Evolutionary conservation across 805 yeast genomes (phyloP).

Genomic region (Candida koratica): DNA sequence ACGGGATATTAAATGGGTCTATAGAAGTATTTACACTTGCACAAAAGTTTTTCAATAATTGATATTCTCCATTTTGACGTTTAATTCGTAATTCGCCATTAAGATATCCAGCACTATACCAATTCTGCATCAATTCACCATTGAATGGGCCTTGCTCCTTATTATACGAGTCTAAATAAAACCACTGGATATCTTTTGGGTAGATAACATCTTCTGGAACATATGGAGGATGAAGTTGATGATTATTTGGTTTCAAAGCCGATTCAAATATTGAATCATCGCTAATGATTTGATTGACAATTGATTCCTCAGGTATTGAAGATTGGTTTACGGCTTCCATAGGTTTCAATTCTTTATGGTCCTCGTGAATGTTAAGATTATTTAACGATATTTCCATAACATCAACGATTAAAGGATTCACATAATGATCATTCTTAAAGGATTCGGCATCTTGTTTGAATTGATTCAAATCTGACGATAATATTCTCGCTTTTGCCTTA

Average conservation of each 20-base stretch:
- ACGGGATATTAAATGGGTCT: constrained; percentile 62
- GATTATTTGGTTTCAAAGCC: neutral
- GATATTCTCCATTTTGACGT: constrained; percentile 50
- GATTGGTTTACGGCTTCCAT: neutral
- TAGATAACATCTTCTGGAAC: neutral
- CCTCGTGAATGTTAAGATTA: neutral
- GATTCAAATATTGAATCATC: too few relatives aligned
- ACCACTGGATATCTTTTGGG: constrained; percentile 51
- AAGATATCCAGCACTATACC: constrained; percentile 65
- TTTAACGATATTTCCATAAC: neutral
- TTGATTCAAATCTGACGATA: neutral
- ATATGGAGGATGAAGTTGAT: neutral
- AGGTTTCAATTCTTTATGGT: neutral
- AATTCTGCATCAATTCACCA: constrained; percentile 70
- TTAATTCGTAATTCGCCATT: constrained; percentile 51
- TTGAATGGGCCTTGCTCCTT: constrained; percentile 78
- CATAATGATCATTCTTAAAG: constrained; percentile 2
- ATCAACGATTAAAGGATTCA: constrained; percentile 1
- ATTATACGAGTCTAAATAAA: constrained; percentile 66
- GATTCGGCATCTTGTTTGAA: constrained; percentile 2
- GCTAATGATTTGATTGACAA: neutral
- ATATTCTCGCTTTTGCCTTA: constrained; percentile 20
- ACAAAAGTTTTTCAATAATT: constrained; percentile 52
- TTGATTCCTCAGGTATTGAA: constrained; percentile 1
- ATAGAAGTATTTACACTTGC: constrained; percentile 43